Percentiles rank a stretch among this genome's conserved stretches.
phyloP scores from a whole-genome alignment of 495 filamentous ascomycete genomes.

The Podospora tetraspora region DNA sequence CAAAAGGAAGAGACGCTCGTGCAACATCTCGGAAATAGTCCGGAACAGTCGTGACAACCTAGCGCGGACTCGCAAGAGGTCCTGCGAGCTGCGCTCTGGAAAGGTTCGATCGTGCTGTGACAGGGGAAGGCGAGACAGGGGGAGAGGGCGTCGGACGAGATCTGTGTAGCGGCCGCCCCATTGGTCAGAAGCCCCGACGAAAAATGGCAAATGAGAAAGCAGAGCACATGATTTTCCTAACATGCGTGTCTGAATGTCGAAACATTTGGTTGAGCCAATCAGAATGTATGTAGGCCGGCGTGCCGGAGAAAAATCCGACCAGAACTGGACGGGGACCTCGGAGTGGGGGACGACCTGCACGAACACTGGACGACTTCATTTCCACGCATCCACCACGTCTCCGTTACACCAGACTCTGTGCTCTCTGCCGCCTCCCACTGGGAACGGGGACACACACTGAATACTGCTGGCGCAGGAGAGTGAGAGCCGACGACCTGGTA shows the following conservation, averaged over 20 bases:
- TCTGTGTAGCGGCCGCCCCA: background rate
- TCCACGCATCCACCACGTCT: background rate
- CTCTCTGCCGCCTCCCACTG: background rate
- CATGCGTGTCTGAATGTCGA: constrained; percentile 11
- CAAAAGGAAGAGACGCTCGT: background rate
- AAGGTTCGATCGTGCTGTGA: background rate
- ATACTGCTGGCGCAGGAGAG: background rate
- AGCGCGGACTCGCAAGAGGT: background rate
- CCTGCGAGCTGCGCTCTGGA: background rate
- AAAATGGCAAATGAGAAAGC: background rate
- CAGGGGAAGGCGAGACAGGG: background rate
- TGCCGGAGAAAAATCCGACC: background rate
- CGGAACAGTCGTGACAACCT: background rate
- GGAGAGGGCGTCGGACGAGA: background rate
- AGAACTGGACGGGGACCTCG: background rate
- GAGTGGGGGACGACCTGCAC: background rate
- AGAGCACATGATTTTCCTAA: constrained; percentile 14
- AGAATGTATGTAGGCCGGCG: background rate
- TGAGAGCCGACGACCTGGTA: too few relatives aligned
- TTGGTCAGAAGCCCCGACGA: background rate
- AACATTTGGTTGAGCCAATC: constrained; percentile 6
- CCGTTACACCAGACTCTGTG: background rate
- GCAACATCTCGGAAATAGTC: background rate
- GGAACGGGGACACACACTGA: background rate
- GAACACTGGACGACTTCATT: background rate